Base-by-base conservation (phyloP, 2,329 filamentous ascomycete genomes). In the Acrodontium crateriforme region DNA sequence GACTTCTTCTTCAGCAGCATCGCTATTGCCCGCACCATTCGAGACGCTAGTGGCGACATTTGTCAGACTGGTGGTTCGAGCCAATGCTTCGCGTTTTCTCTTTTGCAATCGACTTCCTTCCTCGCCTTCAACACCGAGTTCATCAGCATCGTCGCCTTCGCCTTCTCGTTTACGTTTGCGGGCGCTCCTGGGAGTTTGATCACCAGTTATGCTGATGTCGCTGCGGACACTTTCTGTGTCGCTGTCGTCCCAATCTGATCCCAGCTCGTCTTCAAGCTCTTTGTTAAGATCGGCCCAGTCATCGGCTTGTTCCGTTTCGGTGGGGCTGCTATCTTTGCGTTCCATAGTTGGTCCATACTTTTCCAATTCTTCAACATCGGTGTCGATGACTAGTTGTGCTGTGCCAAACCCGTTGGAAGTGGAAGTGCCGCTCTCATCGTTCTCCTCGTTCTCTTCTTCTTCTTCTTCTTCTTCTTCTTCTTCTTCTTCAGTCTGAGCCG, bases 231-330 rank as follows among this genome's bases (percentile, higher is more conserved):
- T 45, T 19, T 47, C 42, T 5, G 28, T 24, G 21, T 46, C 45
- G 11, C 33, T 41, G 31, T 65, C 64, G 16, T 66, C 67, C 2
- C 58, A 63, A 15, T 64, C 67, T 5, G 60, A 58, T 7, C 67
- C 68, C 40, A 89, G 57, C 40, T 89, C 85, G 24, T 82, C 80
- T 9, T 69, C 71, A 7, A 91, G 58, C 45, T 91, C 83, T 33
- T 78, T 74, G 39, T 83, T 74, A 2, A 57, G 47, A 9, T 58
- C 58, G 7, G 59, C 56, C 28, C 54, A 58, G 19, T 59, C 57
- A 4, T 59, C 55, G 8, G 53, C 48, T 6, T 34, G 27, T 24
- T 50, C 44, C 4, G 33, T 30, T 12, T 42, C 37, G 6, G 40
- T 41, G 1, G 47, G 46, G 30, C 44, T 45, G 24, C 40, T 45